A percentile compares a stretch with the other conserved stretches of the same genome.
These are phyloP conservation scores for Amanita fuliginea DNA, from an alignment of 768 basidiomycete species.

Conservation along the genomic window DNA sequence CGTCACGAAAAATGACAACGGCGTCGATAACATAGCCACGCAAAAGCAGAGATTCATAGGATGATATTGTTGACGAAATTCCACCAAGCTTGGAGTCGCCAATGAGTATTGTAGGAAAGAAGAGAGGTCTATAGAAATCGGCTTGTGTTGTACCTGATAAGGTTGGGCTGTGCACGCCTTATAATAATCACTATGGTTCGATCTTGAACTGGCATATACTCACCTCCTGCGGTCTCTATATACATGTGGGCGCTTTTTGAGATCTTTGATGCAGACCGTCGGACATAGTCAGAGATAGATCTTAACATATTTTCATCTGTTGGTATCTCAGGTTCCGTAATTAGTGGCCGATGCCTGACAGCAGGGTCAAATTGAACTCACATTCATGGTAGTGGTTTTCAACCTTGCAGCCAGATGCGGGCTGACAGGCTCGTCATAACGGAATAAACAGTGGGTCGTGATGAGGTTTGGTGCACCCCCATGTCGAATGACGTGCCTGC, in stretches of 20 bases:
- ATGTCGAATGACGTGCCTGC: constrained; percentile 58
- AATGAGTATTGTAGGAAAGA: constrained; percentile 78
- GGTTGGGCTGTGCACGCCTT: constrained; percentile 89
- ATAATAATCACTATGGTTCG: background rate
- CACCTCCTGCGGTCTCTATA: constrained; percentile 94
- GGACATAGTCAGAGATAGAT: constrained; percentile 54
- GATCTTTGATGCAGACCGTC: constrained; percentile 29
- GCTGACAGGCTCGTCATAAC: constrained; percentile 82
- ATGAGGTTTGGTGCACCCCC: constrained; percentile 33
- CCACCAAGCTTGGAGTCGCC: constrained; percentile 89
- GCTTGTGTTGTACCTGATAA: constrained; percentile 75
- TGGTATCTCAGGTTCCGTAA: constrained; percentile 34
- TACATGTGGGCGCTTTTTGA: constrained; percentile 48
- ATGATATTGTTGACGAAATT: constrained; percentile 82
- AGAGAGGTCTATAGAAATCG: constrained; percentile 78
- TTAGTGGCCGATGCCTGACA: background rate
- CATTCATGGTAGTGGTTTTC: constrained; percentile 24
- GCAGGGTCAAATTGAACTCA: constrained; percentile 11
- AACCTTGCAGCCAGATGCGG: constrained; percentile 78
- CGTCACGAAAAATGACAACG: constrained; percentile 73
- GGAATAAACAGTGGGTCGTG: constrained; percentile 63
- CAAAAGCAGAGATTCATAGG: constrained; percentile 86
- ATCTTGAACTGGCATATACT: constrained; percentile 6
- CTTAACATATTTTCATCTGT: constrained; percentile 58
- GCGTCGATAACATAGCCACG: constrained; percentile 85